Conservation (phyloP, 2,329 filamentous ascomycete genomes). For the Fusarium pininemorale region DNA sequence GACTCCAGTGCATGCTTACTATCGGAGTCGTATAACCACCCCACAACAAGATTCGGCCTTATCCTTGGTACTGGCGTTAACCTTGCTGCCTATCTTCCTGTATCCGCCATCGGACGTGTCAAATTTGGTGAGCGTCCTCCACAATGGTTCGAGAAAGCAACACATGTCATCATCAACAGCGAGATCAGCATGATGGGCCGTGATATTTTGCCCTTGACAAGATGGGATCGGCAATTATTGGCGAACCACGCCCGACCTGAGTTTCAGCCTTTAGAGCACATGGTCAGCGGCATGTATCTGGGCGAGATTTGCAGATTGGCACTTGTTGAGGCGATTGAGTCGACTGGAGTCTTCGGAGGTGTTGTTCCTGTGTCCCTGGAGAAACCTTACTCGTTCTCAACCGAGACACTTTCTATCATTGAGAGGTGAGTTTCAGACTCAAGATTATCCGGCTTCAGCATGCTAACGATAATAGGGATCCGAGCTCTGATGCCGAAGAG, state of each 20-base stretch:
- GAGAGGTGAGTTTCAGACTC: slow-evolving; percentile 58
- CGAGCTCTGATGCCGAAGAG: slow-evolving; percentile 51
- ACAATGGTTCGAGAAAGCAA: slow-evolving; percentile 66
- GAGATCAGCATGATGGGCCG: slow-evolving; percentile 74
- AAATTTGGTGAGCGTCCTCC: slow-evolving; percentile 67
- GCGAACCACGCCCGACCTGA: slow-evolving; percentile 63
- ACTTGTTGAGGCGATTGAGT: slow-evolving; percentile 66
- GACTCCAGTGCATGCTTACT: slow-evolving; percentile 74
- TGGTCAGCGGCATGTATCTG: slow-evolving; percentile 72
- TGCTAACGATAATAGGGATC: slow-evolving; percentile 54
- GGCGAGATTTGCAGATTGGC: slow-evolving; percentile 70
- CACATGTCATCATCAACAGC: slow-evolving; percentile 73
- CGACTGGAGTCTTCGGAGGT: slow-evolving; percentile 64
- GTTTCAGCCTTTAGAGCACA: slow-evolving; percentile 70
- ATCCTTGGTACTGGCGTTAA: slow-evolving; percentile 76
- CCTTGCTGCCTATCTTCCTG: slow-evolving; percentile 70
- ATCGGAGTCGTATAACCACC: slow-evolving; percentile 68
- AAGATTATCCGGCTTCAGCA: no score
- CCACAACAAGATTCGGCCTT: slow-evolving; percentile 68
- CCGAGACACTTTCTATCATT: slow-evolving; percentile 67
- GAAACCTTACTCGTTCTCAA: slow-evolving; percentile 66
- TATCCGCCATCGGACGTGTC: slow-evolving; percentile 60
- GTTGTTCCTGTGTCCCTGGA: slow-evolving; percentile 63
- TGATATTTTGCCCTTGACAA: slow-evolving; percentile 66
- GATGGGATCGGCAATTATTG: slow-evolving; percentile 67